Evolutionary conservation across 495 filamentous ascomycete genomes (phyloP).

Genomic region (Jackrogersella multiformis): DNA sequence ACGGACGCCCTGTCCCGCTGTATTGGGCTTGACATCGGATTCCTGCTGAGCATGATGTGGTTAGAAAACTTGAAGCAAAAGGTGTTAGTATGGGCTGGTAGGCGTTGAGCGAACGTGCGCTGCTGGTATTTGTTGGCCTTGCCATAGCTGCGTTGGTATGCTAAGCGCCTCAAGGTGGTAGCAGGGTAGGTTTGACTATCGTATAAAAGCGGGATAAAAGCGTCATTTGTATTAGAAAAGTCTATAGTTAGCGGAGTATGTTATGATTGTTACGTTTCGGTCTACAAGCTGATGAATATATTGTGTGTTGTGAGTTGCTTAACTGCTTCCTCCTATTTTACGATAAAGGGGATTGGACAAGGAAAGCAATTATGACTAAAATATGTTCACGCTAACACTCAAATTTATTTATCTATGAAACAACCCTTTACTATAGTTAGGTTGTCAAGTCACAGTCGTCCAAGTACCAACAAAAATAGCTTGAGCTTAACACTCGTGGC

Average conservation of each 20-base stretch:
- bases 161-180: background rate
- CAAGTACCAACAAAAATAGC: too few relatives aligned
- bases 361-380: background rate
- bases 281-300: background rate
- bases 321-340: background rate
- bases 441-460: too few relatives aligned
- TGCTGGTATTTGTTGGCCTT: too few relatives aligned
- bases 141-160: background rate
- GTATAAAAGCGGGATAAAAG: background rate
- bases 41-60: background rate
- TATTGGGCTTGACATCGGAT: conserved; percentile 23
- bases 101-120: too few relatives aligned
- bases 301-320: background rate
- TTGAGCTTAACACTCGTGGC: too few relatives aligned
- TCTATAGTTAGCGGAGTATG: background rate
- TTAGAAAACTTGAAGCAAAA: background rate
- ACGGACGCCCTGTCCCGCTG: conserved; percentile 18
- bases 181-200: background rate
- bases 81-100: background rate
- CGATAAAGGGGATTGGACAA: background rate
- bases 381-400: background rate
- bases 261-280: background rate
- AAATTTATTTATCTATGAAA: background rate
- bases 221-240: background rate
- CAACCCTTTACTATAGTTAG: background rate